Evolutionary conservation across 805 yeast species (phyloP), one percentile per base, ranked within the genome.

Genomic region (Komagataella populi): DNA sequence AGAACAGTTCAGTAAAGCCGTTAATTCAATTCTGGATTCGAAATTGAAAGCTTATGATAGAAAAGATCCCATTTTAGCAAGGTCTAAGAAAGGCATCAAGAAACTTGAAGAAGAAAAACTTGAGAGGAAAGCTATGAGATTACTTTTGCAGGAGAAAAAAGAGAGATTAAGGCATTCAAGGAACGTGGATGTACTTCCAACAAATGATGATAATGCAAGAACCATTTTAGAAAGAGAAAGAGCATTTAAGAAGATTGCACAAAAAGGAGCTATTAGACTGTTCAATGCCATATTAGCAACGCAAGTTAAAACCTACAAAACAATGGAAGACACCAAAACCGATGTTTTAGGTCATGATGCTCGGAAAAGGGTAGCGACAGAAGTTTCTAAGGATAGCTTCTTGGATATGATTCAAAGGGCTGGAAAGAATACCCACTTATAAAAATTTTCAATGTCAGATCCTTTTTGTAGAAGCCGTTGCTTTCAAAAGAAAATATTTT

Each of bases 21-120:
- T 93, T 61, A 80, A 71, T 57, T 93, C 96, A 14, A 84, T 91
- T 59, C 69, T 91, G 50, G 85, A 84, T 4, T 87, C 98, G 1
- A 83, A 80, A 59, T 72, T 91, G 57, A 93, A 93, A 64, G 95
- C 96, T 0, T 85, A 91, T 59, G 88, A 85, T 61, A 75, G 97
- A 61, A 77, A 77, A 47, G 96, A 90, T 63, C 99, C 99, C 2
- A 87, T 91, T 52, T 74, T 91, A 68, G 90, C 91, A 6, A 81
- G 98, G 67, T 72, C 78, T 22, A 85, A 86, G 60, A 85, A 84
- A 57, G 72, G 76, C 46, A 55, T 81, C 49, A 83, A 82, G 67
- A 82, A 86, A 57, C 74, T 85, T 52, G 96, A 90, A 58, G 76
- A 81, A 36, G 87, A 86, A 50, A 86, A 84, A 60, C 70, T 93